These are phyloP conservation scores for Nemania sp. DNA, from an alignment of 2,329 filamentous ascomycete genomes.

Conservation along the genomic window DNA sequence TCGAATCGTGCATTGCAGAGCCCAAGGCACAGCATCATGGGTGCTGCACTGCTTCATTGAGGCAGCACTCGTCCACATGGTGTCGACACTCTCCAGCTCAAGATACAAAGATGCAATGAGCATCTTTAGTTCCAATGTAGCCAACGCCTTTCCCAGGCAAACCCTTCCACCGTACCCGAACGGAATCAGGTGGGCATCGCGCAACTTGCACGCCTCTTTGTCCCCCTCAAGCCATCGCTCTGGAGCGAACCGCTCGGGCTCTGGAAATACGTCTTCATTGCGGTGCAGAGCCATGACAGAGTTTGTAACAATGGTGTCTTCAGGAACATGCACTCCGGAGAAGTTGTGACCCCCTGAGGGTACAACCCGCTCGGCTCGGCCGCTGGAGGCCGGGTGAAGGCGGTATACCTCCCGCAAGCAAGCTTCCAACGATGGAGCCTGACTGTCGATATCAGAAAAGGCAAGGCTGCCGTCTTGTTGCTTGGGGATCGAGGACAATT, in stretches of 20 bases:
- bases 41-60: not conserved
- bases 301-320: not conserved
- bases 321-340: not conserved
- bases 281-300: not conserved
- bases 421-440: too few relatives aligned
- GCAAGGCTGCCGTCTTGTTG: too few relatives aligned
- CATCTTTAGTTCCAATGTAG: not conserved
- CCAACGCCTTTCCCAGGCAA: not conserved
- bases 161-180: not conserved
- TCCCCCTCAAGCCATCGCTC: too few relatives aligned
- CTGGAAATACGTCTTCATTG: not conserved
- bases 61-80: not conserved
- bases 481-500: too few relatives aligned
- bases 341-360: not conserved
- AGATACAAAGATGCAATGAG: not conserved
- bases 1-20: too few relatives aligned
- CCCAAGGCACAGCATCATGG: conserved; percentile 4
- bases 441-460: too few relatives aligned
- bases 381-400: not conserved
- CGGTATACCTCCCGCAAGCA: not conserved
- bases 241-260: too few relatives aligned
- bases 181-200: not conserved
- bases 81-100: not conserved
- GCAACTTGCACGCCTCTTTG: not conserved
- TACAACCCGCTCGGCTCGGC: not conserved